Percentiles rank a stretch among this genome's conserved stretches.
Evolutionary conservation across 306 rosid species (phyloP).

Genomic region (Ormosia emarginata): DNA sequence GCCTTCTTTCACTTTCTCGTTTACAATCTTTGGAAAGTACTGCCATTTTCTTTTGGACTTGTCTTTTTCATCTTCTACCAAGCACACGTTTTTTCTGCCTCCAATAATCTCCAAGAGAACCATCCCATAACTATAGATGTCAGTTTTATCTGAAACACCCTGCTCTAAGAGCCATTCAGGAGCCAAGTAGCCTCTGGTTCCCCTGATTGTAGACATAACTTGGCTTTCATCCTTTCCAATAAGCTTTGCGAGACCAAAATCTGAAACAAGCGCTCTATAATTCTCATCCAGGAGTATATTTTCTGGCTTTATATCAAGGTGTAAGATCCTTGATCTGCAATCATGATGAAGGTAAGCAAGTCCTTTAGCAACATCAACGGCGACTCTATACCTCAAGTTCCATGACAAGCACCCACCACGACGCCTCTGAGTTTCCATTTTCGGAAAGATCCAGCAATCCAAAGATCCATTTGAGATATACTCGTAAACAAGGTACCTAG

Average conservation of each 20-base stretch:
- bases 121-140: slow-evolving; percentile 81
- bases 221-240: slow-evolving; percentile 59
- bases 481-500: slow-evolving; percentile 71
- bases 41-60: slow-evolving; percentile 44
- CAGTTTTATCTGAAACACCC: slow-evolving; percentile 72
- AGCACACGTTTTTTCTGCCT: slow-evolving; percentile 51
- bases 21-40: slow-evolving; percentile 62
- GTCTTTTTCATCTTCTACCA: slow-evolving; percentile 21
- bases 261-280: slow-evolving; percentile 55
- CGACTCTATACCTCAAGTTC: slow-evolving; percentile 62
- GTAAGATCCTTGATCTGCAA: slow-evolving; percentile 72
- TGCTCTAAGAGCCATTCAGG: slow-evolving; percentile 84
- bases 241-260: slow-evolving; percentile 78
- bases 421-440: not conserved
- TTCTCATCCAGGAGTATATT: slow-evolving; percentile 72
- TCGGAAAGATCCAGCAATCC: slow-evolving; percentile 71
- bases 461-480: slow-evolving; percentile 68
- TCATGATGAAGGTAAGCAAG: slow-evolving; percentile 79
- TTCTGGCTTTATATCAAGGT: slow-evolving; percentile 82
- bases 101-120: slow-evolving; percentile 76
- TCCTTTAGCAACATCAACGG: slow-evolving; percentile 72
- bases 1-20: slow-evolving; percentile 65
- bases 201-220: slow-evolving; percentile 58
- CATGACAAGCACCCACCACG: slow-evolving; percentile 60
- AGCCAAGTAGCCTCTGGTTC: slow-evolving; percentile 81